These are phyloP conservation scores for Dipodascopsis tothii DNA, from an alignment of 805 yeast genomes.

Conservation along the genomic window DNA sequence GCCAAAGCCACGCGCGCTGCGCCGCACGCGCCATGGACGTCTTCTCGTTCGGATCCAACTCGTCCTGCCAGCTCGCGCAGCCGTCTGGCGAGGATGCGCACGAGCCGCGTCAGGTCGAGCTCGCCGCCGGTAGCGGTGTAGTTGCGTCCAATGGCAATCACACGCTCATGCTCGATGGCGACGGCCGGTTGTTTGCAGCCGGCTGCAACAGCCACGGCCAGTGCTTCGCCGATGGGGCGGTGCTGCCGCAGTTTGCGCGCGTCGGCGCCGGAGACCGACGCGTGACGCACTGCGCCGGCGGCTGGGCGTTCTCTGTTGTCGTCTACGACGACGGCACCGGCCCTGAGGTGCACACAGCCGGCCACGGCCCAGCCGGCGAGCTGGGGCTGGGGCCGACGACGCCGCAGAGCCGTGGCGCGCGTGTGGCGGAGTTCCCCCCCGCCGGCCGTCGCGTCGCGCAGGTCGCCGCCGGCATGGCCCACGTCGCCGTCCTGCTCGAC, in stretches of 20 bases:
- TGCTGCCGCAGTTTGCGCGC: conserved; percentile 8
- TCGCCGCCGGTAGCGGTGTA: neutral
- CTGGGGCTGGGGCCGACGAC: conserved; percentile 45
- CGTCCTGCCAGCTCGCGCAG: conserved; percentile 14
- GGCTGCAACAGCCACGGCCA: conserved; percentile 60
- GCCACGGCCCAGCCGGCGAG: conserved; percentile 67
- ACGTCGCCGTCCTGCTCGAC: conserved; percentile 27
- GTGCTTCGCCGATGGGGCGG: conserved; percentile 34
- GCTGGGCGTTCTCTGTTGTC: conserved; percentile 70
- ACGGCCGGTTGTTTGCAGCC: conserved; percentile 47
- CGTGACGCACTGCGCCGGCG: conserved; percentile 47
- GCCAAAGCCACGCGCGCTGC: no score
- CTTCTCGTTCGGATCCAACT: conserved; percentile 18
- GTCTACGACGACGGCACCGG: conserved; percentile 30
- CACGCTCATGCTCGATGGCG: conserved; percentile 49
- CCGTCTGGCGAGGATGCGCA: conserved; percentile 9
- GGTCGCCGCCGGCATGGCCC: conserved; percentile 31
- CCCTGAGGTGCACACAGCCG: conserved; percentile 42
- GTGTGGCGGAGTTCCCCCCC: conserved; percentile 17
- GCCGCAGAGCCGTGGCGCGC: no score
- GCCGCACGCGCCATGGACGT: no score
- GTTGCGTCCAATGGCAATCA: conserved; percentile 58
- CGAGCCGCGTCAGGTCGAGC: conserved; percentile 6
- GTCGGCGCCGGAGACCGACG: no score
- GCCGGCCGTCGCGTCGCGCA: conserved; percentile 13